A percentile compares a stretch with the other conserved stretches of the same genome.
Conservation (phyloP, 257 asterid species). For the Solanum microdontum region DNA sequence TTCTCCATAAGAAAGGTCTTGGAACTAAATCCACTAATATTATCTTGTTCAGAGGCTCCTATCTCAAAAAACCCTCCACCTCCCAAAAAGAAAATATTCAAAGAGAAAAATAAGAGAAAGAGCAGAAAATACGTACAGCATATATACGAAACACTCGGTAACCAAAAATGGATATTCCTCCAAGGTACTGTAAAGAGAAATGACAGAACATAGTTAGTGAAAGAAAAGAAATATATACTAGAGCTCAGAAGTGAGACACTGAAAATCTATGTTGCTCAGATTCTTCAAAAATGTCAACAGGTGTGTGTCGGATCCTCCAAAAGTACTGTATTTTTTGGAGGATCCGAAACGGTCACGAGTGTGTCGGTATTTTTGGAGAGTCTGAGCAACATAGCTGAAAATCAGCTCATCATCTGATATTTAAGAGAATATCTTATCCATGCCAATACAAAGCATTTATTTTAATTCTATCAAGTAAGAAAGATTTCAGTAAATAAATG, state of each 20-base stretch:
- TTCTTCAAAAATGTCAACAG: not conserved
- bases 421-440: not conserved
- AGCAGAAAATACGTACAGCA: slow-evolving; percentile 38
- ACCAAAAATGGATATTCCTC: slow-evolving; percentile 71
- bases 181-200: slow-evolving; percentile 58
- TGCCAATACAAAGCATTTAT: not conserved
- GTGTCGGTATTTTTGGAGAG: not conserved
- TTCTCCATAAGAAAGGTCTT: not conserved
- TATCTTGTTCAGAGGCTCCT: not conserved
- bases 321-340: not conserved
- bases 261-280: not conserved
- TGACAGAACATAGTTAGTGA: not conserved
- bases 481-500: not conserved
- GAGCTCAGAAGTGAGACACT: not conserved
- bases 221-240: not conserved
- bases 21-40: not conserved
- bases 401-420: not conserved
- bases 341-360: not conserved
- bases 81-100: not conserved
- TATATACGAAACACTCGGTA: slow-evolving; percentile 67
- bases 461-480: not conserved
- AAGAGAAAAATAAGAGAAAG: not conserved
- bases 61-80: not conserved
- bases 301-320: not conserved
- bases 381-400: not conserved